Conservation (phyloP, 805 yeast genomes). For the Suhomyces faveliae region DNA sequence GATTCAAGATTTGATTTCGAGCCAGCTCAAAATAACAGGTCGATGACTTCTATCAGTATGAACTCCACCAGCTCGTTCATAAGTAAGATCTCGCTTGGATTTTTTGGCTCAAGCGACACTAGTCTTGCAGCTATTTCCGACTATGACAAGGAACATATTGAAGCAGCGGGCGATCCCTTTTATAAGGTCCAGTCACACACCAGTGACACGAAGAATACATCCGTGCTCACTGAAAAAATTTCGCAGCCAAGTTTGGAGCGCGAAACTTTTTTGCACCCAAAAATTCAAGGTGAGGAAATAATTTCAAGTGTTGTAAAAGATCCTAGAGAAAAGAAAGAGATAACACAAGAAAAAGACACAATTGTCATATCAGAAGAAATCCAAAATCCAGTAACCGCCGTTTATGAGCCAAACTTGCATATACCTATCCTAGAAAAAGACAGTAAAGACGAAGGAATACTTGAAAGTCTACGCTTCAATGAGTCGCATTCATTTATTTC, state of each 20-base stretch:
- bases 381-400: not conserved
- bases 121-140: not conserved
- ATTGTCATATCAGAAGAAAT: not conserved
- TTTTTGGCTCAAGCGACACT: not conserved
- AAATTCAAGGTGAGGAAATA: not conserved
- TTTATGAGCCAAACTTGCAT: not conserved
- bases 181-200: not conserved
- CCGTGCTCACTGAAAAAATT: not conserved
- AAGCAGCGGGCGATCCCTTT: not conserved
- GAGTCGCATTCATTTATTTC: not conserved
- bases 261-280: not conserved
- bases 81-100: not conserved
- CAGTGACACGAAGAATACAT: not conserved
- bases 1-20: not conserved
- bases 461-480: not conserved
- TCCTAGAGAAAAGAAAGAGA: not conserved
- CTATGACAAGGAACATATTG: not conserved
- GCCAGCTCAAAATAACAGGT: not conserved
- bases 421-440: not conserved
- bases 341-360: not conserved
- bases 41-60: not conserved
- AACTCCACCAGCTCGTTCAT: not conserved
- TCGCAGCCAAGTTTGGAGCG: not conserved
- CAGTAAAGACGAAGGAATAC: not conserved
- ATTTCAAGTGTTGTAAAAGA: not conserved